Evolutionary conservation across 371 early-diverging fungal species (phyloP).

Genomic region (Lichtheimia corymbifera): DNA sequence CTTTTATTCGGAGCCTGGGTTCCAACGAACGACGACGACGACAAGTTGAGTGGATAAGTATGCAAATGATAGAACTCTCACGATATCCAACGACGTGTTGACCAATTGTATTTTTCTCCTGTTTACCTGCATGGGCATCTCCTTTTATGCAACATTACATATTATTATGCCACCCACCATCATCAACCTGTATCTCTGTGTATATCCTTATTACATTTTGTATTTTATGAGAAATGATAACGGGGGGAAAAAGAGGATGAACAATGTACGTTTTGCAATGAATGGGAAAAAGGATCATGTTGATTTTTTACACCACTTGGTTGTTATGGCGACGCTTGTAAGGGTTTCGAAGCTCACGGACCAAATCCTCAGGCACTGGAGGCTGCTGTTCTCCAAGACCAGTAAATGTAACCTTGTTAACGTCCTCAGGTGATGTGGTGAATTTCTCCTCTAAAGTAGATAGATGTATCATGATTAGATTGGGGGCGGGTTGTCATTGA

Average conservation of each 20-base stretch:
- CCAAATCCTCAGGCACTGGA: slow-evolving; percentile 39
- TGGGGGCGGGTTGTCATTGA: too few species aligned
- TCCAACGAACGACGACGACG: too few species aligned
- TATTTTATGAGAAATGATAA: too few species aligned
- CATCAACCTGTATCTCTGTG: too few species aligned
- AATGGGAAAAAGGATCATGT: not conserved
- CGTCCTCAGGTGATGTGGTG: slow-evolving; percentile 40
- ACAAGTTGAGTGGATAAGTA: too few species aligned
- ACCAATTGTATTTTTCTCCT: too few species aligned
- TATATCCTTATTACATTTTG: too few species aligned
- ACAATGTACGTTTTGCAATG: not conserved
- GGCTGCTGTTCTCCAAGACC: slow-evolving; percentile 18
- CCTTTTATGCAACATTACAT: too few species aligned
- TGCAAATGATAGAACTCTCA: too few species aligned
- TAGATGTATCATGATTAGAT: not conserved
- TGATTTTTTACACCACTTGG: not conserved
- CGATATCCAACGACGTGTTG: too few species aligned
- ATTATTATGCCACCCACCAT: too few species aligned
- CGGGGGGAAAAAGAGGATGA: not conserved
- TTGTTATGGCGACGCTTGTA: slow-evolving; percentile 26
- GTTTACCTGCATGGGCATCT: too few species aligned
- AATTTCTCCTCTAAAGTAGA: slow-evolving; percentile 31
- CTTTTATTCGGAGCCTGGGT: slow-evolving; percentile 1
- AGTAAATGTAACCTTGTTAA: slow-evolving; percentile 29
- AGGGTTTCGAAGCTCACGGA: slow-evolving; percentile 44